Evolutionary conservation across 257 asterid genomes (phyloP).

Genomic region (Capsicum baccatum): DNA sequence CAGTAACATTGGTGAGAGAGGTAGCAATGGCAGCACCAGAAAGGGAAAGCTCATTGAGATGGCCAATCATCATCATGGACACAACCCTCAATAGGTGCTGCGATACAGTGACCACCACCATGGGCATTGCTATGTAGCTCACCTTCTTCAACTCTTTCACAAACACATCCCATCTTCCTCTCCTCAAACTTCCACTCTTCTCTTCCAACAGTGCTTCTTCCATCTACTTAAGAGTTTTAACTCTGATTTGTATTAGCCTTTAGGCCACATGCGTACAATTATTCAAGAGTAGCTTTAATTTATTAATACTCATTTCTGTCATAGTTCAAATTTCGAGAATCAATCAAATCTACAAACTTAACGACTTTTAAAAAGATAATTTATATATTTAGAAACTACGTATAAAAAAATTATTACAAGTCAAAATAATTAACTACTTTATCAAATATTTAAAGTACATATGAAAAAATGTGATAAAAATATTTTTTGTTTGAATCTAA

Average conservation of each 20-base stretch:
- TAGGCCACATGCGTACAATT: too few relatives aligned
- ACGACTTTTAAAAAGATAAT: too few relatives aligned
- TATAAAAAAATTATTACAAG: too few relatives aligned
- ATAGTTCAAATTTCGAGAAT: too few relatives aligned
- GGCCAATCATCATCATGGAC: conserved; percentile 55
- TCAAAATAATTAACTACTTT: too few relatives aligned
- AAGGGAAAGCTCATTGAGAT: conserved; percentile 43
- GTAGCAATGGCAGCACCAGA: conserved; percentile 50
- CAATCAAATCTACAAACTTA: too few relatives aligned
- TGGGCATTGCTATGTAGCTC: conserved; percentile 41
- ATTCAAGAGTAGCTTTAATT: background rate
- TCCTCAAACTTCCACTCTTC: background rate
- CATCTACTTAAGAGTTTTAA: conserved; percentile 18
- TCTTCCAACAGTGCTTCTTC: conserved; percentile 30
- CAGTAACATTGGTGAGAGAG: conserved; percentile 50
- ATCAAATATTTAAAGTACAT: too few relatives aligned
- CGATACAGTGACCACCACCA: conserved; percentile 50
- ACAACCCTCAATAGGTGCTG: conserved; percentile 42
- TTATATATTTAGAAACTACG: too few relatives aligned
- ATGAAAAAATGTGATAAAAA: too few relatives aligned
- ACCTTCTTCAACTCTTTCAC: conserved; percentile 38
- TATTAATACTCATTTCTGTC: too few relatives aligned
- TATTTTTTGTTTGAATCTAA: too few relatives aligned
- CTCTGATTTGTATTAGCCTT: background rate
- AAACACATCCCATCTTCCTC: conserved; percentile 31